Base-by-base conservation (phyloP, 306 rosid species). In the Fragaria iinumae region DNA sequence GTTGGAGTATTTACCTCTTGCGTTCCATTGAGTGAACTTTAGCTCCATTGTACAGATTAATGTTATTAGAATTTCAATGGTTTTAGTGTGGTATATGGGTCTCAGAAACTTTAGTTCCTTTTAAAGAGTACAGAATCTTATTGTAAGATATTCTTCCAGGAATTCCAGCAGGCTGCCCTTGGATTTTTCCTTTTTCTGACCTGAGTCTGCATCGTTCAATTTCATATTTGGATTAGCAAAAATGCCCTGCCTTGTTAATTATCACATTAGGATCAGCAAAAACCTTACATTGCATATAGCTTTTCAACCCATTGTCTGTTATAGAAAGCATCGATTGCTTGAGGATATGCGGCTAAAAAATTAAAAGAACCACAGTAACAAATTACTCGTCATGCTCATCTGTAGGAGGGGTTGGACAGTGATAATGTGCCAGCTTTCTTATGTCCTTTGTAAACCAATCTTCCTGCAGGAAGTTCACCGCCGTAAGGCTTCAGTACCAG, bases 401-500 rank as follows among this genome's bases (percentile, higher is more conserved):
- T 7, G 39, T 57, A 14, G 23, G 43, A 14, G 44, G 56, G 67
- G 11, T 34, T 49, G 29, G 32, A 7, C 16, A 17, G 76, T 29
- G 44, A 39, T n/a, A 34, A 49, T n/a, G 29, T 65, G 7, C 45
- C 69, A 21, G 27, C 65, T 38, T 25, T 8, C 23, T 49, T 11
- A 2, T 38, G n/a, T 32, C 21, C 17, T 76, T 80, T 14, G 38
- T 56, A 18, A 29, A 69, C 73, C 78, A 73, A 77, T 81, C 52
- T 82, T 74, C 69, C 49, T 45, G 70, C 82, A 91, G 98, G 90
- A 88, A 86, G 43, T 90, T 79, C 80, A 78, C 21, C 92, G 83
- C 67, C 92, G 83, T 62, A 90, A 84, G 81, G 80, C 87, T 83
- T 74, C 90, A 75, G 87, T 86, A 84, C 69, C 72, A 49, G 78